Evolutionary conservation across 768 basidiomycete genomes (phyloP).

Genomic region (Mycena alexandri): DNA sequence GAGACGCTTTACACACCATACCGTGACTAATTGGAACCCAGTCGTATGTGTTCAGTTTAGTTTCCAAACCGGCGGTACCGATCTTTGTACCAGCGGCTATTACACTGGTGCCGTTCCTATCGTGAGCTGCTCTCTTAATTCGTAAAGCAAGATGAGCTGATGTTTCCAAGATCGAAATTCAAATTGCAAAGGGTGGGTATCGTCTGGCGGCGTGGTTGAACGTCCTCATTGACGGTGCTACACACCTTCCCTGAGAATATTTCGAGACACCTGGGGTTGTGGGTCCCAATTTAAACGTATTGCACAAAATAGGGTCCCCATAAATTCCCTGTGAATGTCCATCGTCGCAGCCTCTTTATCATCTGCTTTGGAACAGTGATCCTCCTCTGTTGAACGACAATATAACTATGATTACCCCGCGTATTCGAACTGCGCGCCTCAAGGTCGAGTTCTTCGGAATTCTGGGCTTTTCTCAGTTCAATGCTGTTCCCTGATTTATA

Average conservation of each 20-base stretch:
- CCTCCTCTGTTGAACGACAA: no score
- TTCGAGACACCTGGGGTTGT: no score
- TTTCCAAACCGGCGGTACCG: conserved; percentile 53
- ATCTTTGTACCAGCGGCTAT: conserved; percentile 60
- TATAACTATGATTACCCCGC: no score
- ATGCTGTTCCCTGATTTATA: no score
- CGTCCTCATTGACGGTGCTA: conserved; percentile 58
- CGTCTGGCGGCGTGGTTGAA: conserved; percentile 66
- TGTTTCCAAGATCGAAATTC: conserved; percentile 53
- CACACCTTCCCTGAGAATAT: conserved; percentile 49
- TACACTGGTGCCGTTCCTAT: conserved; percentile 51
- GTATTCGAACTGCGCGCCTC: no score
- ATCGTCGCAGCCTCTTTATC: no score
- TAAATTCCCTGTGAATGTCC: no score
- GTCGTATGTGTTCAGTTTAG: conserved; percentile 59
- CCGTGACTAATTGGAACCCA: conserved; percentile 29
- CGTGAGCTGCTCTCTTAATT: conserved; percentile 37
- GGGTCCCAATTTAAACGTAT: no score
- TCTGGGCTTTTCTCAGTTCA: no score
- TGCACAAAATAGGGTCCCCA: no score
- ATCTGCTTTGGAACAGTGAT: no score
- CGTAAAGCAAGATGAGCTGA: conserved; percentile 8
- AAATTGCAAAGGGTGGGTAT: conserved; percentile 62
- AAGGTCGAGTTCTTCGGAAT: no score
- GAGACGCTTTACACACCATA: neutral